Conservation (phyloP, 2,329 filamentous ascomycete species). For the Colletotrichum australisinense region DNA sequence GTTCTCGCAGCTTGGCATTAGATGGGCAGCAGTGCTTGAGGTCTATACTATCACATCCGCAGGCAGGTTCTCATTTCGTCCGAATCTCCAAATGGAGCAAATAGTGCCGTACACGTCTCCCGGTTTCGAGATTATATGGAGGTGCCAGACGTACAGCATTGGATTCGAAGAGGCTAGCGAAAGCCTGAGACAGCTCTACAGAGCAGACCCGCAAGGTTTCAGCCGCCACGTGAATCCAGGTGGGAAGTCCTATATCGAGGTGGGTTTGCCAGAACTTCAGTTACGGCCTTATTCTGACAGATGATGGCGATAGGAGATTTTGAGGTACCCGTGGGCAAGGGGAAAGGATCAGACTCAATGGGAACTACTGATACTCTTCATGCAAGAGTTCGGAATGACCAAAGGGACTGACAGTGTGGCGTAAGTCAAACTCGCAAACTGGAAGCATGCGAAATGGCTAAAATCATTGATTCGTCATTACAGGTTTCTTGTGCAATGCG, state of each 20-base stretch:
- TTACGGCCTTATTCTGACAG: accelerated
- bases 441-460: neutral
- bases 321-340: neutral
- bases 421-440: neutral
- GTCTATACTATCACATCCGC: neutral
- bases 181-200: neutral
- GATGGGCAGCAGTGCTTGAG: neutral
- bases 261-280: neutral
- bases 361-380: neutral
- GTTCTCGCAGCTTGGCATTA: conserved; percentile 1
- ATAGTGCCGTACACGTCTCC: conserved; percentile 13
- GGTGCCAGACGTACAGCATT: accelerated
- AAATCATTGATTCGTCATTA: neutral
- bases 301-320: accelerated
- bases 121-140: conserved; percentile 14
- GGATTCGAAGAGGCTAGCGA: neutral
- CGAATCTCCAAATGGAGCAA: neutral
- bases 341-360: neutral
- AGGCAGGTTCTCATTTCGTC: neutral
- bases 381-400: neutral
- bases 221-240: neutral
- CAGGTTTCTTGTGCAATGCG: neutral
- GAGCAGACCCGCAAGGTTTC: neutral
- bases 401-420: neutral
- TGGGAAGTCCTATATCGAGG: conserved; percentile 12